Conservation (phyloP, 2,329 filamentous ascomycete genomes). For the Taxawa tesnikishii region DNA sequence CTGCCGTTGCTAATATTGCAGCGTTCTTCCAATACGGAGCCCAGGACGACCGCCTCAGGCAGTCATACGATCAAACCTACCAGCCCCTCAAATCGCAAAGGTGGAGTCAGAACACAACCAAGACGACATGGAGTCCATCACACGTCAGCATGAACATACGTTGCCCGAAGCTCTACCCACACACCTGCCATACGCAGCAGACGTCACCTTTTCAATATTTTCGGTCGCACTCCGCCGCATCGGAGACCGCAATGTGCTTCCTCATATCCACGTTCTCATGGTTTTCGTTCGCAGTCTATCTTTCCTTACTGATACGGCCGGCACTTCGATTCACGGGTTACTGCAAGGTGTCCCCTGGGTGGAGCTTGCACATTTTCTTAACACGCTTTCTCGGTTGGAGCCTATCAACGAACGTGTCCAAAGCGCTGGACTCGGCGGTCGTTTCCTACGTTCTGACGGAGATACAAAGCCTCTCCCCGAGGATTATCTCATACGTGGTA, state of each 20-base stretch:
- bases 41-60: constrained; percentile 35
- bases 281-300: constrained; percentile 42
- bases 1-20: constrained; percentile 45
- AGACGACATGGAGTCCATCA: no score
- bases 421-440: constrained; percentile 20
- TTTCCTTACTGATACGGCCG: constrained; percentile 2
- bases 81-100: not conserved
- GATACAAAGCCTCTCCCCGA: constrained; percentile 50
- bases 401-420: constrained; percentile 22
- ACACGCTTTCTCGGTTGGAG: constrained; percentile 32
- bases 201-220: constrained; percentile 19
- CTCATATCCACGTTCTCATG: constrained; percentile 51
- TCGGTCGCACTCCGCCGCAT: constrained; percentile 22
- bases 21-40: constrained; percentile 42
- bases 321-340: constrained; percentile 16
- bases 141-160: no score
- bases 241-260: constrained; percentile 33
- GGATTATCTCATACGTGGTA: constrained; percentile 54
- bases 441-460: constrained; percentile 29
- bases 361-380: constrained; percentile 38
- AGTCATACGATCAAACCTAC: constrained; percentile 1
- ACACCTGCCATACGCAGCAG: not conserved
- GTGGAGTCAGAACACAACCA: no score
- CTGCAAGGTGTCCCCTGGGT: constrained; percentile 40
- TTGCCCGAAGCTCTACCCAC: not conserved